phyloP scores from a whole-genome alignment of 345 rosid species.

The Brassica juncea region DNA sequence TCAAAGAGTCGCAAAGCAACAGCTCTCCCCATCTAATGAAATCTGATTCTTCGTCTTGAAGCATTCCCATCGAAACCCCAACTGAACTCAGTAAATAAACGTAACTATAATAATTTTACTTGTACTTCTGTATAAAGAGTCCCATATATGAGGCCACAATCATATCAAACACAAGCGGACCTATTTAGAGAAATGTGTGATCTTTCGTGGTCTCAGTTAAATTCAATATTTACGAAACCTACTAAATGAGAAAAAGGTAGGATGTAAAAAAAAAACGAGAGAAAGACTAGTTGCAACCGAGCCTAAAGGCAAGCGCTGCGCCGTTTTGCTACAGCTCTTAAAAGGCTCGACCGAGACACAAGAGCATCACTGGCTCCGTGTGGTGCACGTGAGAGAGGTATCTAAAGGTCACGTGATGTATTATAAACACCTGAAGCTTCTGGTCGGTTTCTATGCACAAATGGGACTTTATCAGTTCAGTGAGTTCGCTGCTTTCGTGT shows the following conservation, averaged over 20 bases:
- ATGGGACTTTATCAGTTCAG: conserved; percentile 74
- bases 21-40: conserved; percentile 45
- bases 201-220: background rate
- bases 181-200: background rate
- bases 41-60: conserved; percentile 52
- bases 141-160: background rate
- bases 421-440: conserved; percentile 63
- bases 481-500: conserved; percentile 62
- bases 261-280: conserved; percentile 48
- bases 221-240: background rate
- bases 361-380: conserved; percentile 82
- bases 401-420: conserved; percentile 63
- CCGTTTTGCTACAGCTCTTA: conserved; percentile 61
- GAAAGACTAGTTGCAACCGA: conserved; percentile 51
- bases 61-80: conserved; percentile 53
- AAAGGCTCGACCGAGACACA: conserved; percentile 65
- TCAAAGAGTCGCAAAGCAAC: conserved; percentile 33
- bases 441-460: conserved; percentile 75
- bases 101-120: background rate
- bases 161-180: background rate
- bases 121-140: background rate
- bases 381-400: conserved; percentile 74
- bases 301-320: conserved; percentile 76
- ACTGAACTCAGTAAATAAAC: conserved; percentile 48
- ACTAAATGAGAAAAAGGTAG: background rate